Percentiles rank a stretch among this genome's conserved stretches.
phyloP scores from a whole-genome alignment of 2,329 filamentous ascomycete species.

The Trichophyton verrucosum region DNA sequence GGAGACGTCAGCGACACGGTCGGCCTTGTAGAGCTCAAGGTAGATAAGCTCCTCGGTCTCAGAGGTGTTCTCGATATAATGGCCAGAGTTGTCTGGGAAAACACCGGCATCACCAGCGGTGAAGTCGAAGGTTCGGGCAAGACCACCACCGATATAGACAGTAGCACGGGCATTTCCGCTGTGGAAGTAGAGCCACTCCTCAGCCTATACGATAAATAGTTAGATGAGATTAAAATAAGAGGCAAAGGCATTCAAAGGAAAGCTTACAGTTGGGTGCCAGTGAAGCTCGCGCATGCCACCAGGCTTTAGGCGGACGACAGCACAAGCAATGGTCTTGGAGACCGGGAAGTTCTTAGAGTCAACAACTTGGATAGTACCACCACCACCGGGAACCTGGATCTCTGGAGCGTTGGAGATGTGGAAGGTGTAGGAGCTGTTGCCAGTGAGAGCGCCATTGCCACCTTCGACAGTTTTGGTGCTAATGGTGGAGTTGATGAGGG shows the following conservation, averaged over 20 bases:
- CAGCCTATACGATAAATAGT: slow-evolving; percentile 35
- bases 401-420: slow-evolving; percentile 44
- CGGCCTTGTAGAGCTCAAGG: slow-evolving; percentile 58
- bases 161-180: slow-evolving; percentile 49
- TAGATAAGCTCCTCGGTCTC: slow-evolving; percentile 51
- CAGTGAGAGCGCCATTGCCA: slow-evolving; percentile 39
- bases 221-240: neutral
- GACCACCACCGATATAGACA: slow-evolving; percentile 50
- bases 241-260: neutral
- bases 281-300: slow-evolving; percentile 53
- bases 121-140: slow-evolving; percentile 56
- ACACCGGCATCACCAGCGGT: slow-evolving; percentile 54
- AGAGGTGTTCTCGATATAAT: slow-evolving; percentile 59
- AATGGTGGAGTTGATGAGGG: slow-evolving; percentile 48
- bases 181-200: slow-evolving; percentile 63
- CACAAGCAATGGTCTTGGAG: slow-evolving; percentile 52
- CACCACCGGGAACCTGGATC: slow-evolving; percentile 47
- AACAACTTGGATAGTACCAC: slow-evolving; percentile 51
- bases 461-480: slow-evolving; percentile 38
- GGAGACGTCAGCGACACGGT: slow-evolving; percentile 54
- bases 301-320: slow-evolving; percentile 52
- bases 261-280: slow-evolving; percentile 54
- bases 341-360: slow-evolving; percentile 57
- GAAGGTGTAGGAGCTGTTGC: slow-evolving; percentile 52
- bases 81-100: slow-evolving; percentile 53